Evolutionary conservation across 1,284 basidiomycete species (phyloP).

Genomic region (Laetiporus sulphureus): DNA sequence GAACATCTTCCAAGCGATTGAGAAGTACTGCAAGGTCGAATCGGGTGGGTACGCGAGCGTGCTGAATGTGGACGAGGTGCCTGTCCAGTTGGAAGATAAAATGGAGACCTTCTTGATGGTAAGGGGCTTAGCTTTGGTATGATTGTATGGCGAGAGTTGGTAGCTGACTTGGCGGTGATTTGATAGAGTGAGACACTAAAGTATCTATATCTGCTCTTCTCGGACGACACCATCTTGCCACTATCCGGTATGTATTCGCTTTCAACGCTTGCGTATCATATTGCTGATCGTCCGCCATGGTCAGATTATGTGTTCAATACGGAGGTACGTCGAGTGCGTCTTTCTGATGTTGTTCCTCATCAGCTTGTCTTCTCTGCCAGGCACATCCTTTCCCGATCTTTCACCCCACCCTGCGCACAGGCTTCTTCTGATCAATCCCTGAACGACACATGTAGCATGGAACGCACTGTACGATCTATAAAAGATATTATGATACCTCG

Average conservation of each 20-base stretch:
- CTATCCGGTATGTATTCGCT: slow-evolving; percentile 54
- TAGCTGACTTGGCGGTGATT: neutral
- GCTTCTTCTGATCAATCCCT: slow-evolving; percentile 34
- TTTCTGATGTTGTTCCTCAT: too few species aligned
- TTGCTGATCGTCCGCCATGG: neutral
- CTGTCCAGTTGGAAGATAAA: slow-evolving; percentile 70
- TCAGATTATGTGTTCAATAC: slow-evolving; percentile 93
- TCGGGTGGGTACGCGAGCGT: slow-evolving; percentile 84
- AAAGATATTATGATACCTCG: neutral
- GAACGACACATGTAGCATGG: slow-evolving; percentile 1
- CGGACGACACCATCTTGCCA: slow-evolving; percentile 66
- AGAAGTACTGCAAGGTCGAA: slow-evolving; percentile 71
- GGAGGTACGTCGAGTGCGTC: slow-evolving; percentile 45
- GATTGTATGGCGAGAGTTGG: neutral
- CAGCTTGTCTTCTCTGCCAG: slow-evolving; percentile 40
- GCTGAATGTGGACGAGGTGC: slow-evolving; percentile 74
- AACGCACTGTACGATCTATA: neutral
- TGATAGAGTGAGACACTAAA: slow-evolving; percentile 85
- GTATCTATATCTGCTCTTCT: slow-evolving; percentile 89
- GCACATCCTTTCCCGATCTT: slow-evolving; percentile 69
- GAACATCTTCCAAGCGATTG: slow-evolving; percentile 87
- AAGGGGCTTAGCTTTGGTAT: neutral
- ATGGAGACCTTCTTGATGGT: slow-evolving; percentile 96
- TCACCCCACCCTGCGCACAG: slow-evolving; percentile 42
- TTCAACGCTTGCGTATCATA: neutral